Conservation (phyloP, 352 stramenopile genomes). For the Phytophthora sp. region DNA sequence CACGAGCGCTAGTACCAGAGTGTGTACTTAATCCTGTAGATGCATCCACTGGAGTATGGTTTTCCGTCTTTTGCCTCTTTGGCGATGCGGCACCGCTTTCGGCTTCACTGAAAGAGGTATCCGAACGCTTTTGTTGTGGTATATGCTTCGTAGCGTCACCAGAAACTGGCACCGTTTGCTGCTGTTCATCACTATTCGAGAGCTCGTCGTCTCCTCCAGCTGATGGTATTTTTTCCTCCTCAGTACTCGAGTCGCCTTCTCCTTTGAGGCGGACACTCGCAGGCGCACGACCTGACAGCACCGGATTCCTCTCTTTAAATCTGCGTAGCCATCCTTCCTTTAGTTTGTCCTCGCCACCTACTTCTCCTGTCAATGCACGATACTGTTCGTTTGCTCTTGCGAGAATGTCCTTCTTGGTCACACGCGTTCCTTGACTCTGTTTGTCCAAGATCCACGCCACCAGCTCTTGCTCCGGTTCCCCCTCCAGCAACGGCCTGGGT, state of each 20-base stretch:
- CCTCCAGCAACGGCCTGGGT: constrained; percentile 22
- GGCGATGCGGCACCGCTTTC: neutral
- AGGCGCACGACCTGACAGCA: constrained; percentile 22
- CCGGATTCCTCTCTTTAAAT: constrained; percentile 29
- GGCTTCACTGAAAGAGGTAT: neutral
- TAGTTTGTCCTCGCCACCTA: constrained; percentile 4
- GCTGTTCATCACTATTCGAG: neutral
- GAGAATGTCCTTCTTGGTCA: constrained; percentile 26
- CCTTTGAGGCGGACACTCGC: neutral
- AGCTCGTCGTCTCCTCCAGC: neutral
- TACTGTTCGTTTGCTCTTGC: constrained; percentile 24
- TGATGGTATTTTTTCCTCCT: neutral
- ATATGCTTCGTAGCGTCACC: neutral
- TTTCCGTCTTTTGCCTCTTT: constrained; percentile 13
- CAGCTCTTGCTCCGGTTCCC: constrained; percentile 20
- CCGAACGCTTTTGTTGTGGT: neutral
- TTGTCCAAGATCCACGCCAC: constrained; percentile 24
- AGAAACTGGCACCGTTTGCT: neutral
- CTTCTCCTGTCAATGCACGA: neutral
- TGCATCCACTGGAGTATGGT: neutral
- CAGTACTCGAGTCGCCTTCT: neutral
- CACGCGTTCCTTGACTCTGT: constrained; percentile 10
- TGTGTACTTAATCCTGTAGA: neutral
- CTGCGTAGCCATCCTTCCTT: constrained; percentile 30
- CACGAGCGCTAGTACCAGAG: neutral